phyloP scores from a whole-genome alignment of 1,284 basidiomycete species.

The Exobasidium rhododendri region DNA sequence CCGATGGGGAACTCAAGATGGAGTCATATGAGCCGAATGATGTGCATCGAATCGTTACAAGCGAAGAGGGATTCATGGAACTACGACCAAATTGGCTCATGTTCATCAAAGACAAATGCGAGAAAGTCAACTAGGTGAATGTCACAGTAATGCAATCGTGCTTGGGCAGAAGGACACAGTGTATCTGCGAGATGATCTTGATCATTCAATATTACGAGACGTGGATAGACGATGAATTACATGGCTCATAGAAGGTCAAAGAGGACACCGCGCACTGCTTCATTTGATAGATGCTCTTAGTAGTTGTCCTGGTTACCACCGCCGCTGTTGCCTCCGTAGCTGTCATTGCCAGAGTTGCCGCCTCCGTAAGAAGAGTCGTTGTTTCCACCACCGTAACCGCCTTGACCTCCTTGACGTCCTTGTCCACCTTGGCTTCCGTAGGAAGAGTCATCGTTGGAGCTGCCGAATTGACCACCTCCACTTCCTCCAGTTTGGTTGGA shows the following conservation, averaged over 20 bases:
- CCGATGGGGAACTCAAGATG: constrained; percentile 30
- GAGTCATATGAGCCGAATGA: constrained; percentile 47
- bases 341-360: constrained; percentile 11
- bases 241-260: neutral
- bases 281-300: constrained; percentile 7
- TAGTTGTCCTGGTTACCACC: constrained; percentile 16
- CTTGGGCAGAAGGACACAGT: no score
- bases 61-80: constrained; percentile 32
- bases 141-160: neutral
- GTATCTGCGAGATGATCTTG: no score
- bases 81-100: constrained; percentile 15
- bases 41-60: constrained; percentile 43
- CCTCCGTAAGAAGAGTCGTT: constrained; percentile 16
- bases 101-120: neutral
- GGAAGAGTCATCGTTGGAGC: constrained; percentile 17
- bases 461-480: neutral
- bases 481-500: neutral
- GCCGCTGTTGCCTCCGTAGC: constrained; percentile 4
- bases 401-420: constrained; percentile 6
- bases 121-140: constrained; percentile 4
- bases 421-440: constrained; percentile 12
- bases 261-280: neutral
- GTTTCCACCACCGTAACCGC: neutral
- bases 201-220: no score
- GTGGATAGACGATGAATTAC: no score